These are phyloP conservation scores for Maudiozyma serrabonitensis DNA, from an alignment of 805 yeast genomes.

Conservation along the genomic window DNA sequence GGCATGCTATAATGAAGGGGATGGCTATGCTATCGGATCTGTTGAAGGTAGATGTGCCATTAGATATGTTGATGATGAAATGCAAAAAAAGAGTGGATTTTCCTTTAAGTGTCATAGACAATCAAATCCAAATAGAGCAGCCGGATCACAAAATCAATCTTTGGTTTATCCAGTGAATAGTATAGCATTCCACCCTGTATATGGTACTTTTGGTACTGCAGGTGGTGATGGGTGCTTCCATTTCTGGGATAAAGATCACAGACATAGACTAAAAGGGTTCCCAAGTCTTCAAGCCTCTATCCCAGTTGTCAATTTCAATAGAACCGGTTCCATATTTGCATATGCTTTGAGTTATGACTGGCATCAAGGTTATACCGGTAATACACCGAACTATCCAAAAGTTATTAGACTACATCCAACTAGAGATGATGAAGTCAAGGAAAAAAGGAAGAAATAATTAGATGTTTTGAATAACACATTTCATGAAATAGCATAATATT, in stretches of 20 bases:
- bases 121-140: constrained; percentile 33
- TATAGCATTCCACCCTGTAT: constrained; percentile 76
- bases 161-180: constrained; percentile 72
- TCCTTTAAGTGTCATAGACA: constrained; percentile 94
- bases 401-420: constrained; percentile 74
- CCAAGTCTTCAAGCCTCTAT: constrained; percentile 61
- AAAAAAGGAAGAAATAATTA: constrained; percentile 28
- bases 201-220: constrained; percentile 87
- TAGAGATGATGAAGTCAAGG: constrained; percentile 76
- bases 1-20: constrained; percentile 81
- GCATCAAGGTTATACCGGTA: constrained; percentile 81
- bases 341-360: constrained; percentile 92
- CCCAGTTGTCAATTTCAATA: constrained; percentile 70
- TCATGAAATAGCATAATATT: too few species aligned
- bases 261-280: constrained; percentile 75
- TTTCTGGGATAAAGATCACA: constrained; percentile 93
- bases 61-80: constrained; percentile 78
- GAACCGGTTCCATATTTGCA: constrained; percentile 76
- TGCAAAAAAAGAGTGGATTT: constrained; percentile 64
- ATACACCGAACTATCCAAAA: constrained; percentile 66
- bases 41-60: constrained; percentile 94
- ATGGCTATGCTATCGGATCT: constrained; percentile 87
- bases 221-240: constrained; percentile 92
- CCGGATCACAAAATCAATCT: constrained; percentile 45
- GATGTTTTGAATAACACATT: too few species aligned